Evolutionary conservation across 352 stramenopile species (phyloP), one percentile per base, ranked within the genome.

Genomic region (Phytophthora crassamura): DNA sequence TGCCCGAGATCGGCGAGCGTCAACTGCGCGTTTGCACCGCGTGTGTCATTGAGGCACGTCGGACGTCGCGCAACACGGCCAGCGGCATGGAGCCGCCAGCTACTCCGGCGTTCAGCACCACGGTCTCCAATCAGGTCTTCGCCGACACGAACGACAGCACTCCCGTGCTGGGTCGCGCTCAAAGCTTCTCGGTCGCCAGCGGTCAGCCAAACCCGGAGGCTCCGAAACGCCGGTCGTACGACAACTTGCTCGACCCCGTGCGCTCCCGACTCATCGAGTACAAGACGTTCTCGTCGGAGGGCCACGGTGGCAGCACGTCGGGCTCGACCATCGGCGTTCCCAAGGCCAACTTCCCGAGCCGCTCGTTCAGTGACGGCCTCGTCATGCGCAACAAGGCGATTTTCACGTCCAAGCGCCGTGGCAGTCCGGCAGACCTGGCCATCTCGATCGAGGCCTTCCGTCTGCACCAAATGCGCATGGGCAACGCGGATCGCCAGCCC

Each of bases 391-490:
- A 87, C 33, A 84, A 75, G 25, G 72, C 80, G 12, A 64, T 91
- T 4, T 94, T 94, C 48, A 63, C 66, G 14, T 62, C 78, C 38
- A 89, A 87, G 40, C 83, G 83, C 32, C 80, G 86, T 48, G 86
- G 83, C 7, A 92, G 82, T 18, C 86, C 82, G 3, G 85, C 81
- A 9, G 84, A 90, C 55, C 53, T 92, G 16, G 84, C 82, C 14
- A 93, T 91, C 56, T 94, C 81, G 16, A 84, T 90, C 36, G 79
- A 90, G 30, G 80, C 82, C n/a, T 93, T 91, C 57, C 80, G 84
- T 4, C 67, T 88, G 39, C 81, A 90, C 59, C 79, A 89, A 58
- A 61, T 74, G 52, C 80, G 81, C 30, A 86, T 87, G 79, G 82
- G 80, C 16, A 78, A 69, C 20, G 72, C 61, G n/a, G 77, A 84